Evolutionary conservation across 805 yeast genomes (phyloP).

Genomic region (Sungouiozyma intestinalis): DNA sequence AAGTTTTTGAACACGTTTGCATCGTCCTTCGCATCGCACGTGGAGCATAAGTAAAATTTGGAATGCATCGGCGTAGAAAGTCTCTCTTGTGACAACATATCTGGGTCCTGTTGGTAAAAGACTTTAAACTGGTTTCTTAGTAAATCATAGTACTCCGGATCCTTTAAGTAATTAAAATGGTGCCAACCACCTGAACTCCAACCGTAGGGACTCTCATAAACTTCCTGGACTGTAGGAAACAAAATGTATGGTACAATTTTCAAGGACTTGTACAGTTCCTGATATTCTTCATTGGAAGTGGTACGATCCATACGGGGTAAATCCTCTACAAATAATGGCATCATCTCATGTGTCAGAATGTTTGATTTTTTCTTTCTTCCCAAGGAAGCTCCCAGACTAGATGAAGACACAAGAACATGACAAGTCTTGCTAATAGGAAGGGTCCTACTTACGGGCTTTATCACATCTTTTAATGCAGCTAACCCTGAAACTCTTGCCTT

Average conservation of each 20-base stretch:
- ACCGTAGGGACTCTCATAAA: conserved; percentile 13
- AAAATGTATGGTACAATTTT: conserved; percentile 15
- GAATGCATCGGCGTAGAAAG: conserved; percentile 45
- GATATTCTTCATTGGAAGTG: conserved; percentile 2
- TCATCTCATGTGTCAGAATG: conserved; percentile 18
- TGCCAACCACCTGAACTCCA: conserved; percentile 23
- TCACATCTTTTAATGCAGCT: conserved; percentile 8
- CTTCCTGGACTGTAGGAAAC: conserved; percentile 22
- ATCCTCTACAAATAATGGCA: conserved; percentile 13
- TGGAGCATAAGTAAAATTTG: conserved; percentile 52
- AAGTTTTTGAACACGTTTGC: conserved; percentile 17
- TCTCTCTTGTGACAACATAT: conserved; percentile 1
- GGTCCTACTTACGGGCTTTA: neutral
- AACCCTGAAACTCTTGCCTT: conserved; percentile 30
- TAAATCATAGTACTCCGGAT: conserved; percentile 9
- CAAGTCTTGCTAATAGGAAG: neutral
- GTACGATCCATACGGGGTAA: neutral
- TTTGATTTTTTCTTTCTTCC: conserved; percentile 9
- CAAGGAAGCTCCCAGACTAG: conserved; percentile 23
- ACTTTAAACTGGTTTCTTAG: conserved; percentile 11
- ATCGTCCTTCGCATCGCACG: conserved; percentile 22
- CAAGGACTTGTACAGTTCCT: conserved; percentile 1
- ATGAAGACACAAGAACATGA: conserved; percentile 28
- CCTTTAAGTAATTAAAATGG: conserved; percentile 15
- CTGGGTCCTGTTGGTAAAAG: conserved; percentile 17